A percentile compares a stretch with the other conserved stretches of the same genome.
phyloP scores from a whole-genome alignment of 495 filamentous ascomycete genomes.

The Lasiosphaeria miniovina region DNA sequence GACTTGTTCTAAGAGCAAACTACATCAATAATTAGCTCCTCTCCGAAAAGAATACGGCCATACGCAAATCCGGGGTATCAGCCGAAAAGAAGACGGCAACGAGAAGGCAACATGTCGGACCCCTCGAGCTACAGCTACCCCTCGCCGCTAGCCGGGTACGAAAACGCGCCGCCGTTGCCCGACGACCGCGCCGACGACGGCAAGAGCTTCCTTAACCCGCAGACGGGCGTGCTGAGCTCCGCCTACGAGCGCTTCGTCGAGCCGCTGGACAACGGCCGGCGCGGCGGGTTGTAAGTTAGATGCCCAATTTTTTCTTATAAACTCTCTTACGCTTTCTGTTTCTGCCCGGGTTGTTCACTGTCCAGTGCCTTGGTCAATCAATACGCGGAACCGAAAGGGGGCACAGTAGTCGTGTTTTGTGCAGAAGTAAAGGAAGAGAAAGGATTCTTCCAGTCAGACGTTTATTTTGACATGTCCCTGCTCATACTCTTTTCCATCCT shows the following conservation, averaged over 20 bases:
- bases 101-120: constrained; percentile 1
- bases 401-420: too few species aligned
- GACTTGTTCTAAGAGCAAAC: too few species aligned
- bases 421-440: too few species aligned
- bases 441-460: too few species aligned
- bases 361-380: too few species aligned
- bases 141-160: constrained; percentile 66
- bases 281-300: constrained; percentile 55
- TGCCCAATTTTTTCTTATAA: not conserved
- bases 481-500: not conserved
- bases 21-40: too few species aligned
- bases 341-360: not conserved
- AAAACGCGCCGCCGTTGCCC: constrained; percentile 58
- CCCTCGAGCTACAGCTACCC: constrained; percentile 48
- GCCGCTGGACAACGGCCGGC: constrained; percentile 57
- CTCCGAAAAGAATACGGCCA: too few species aligned
- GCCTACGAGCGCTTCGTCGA: constrained; percentile 64
- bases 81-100: not conserved
- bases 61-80: not conserved
- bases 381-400: too few species aligned
- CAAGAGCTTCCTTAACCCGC: constrained; percentile 62
- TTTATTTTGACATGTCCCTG: not conserved
- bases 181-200: constrained; percentile 63
- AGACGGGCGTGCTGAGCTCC: constrained; percentile 54
- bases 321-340: not conserved